These are phyloP conservation scores for Apiotrichum akiyoshidainum DNA, from an alignment of 1,284 basidiomycete genomes.

Conservation along the genomic window DNA sequence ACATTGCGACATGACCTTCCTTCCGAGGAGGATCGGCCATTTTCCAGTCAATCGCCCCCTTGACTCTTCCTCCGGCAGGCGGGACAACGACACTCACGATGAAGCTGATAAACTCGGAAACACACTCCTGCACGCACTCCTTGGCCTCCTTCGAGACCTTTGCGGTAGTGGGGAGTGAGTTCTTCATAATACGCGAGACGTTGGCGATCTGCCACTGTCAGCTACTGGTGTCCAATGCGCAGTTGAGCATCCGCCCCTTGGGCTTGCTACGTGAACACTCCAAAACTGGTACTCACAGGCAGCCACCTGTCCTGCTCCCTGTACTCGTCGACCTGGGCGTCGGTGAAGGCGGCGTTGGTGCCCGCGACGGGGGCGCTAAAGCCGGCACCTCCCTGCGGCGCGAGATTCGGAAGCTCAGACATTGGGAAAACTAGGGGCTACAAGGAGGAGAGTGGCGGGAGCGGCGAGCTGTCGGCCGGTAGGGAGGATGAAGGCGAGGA, in stretches of 20 bases:
- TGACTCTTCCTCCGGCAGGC: background rate
- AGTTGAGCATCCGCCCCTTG: background rate
- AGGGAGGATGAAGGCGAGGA: too few species aligned
- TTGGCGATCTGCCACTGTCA: slow-evolving; percentile 72
- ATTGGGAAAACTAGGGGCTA: slow-evolving; percentile 1
- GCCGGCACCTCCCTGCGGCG: slow-evolving; percentile 7
- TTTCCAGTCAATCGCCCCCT: background rate
- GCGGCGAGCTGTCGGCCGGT: background rate
- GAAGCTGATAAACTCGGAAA: slow-evolving; percentile 93
- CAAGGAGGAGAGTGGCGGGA: background rate
- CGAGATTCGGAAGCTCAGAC: slow-evolving; percentile 14
- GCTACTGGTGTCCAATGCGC: too few species aligned
- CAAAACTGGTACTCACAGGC: slow-evolving; percentile 60
- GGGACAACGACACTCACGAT: slow-evolving; percentile 54
- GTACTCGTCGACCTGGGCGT: slow-evolving; percentile 86
- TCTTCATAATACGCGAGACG: slow-evolving; percentile 92
- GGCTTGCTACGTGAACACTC: background rate
- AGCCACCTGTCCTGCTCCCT: slow-evolving; percentile 87
- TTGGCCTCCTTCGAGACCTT: slow-evolving; percentile 97
- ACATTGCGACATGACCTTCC: too few species aligned
- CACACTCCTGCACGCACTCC: slow-evolving; percentile 93
- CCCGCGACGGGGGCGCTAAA: slow-evolving; percentile 12
- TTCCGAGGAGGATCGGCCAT: background rate
- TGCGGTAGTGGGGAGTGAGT: slow-evolving; percentile 78
- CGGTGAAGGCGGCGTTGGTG: slow-evolving; percentile 60